These are phyloP conservation scores for Verticillium dahliae DNA, from an alignment of 2,329 filamentous ascomycete species.

Conservation along the genomic window DNA sequence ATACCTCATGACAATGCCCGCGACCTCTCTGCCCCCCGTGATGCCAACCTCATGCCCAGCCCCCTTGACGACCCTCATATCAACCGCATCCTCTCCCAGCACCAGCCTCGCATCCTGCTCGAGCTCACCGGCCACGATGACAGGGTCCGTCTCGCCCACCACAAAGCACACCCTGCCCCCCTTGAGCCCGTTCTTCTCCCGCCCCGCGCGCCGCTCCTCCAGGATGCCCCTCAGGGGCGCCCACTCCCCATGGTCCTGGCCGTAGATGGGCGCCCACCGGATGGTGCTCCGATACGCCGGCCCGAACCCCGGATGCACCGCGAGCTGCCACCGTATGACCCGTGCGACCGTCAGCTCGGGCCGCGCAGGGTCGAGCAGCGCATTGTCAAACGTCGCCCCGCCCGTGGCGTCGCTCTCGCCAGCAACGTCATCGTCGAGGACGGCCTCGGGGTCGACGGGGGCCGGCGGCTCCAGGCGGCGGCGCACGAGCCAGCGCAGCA, in stretches of 20 bases:
- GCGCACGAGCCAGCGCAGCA: conserved; percentile 48
- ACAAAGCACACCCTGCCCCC: conserved; percentile 55
- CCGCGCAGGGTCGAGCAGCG: conserved; percentile 43
- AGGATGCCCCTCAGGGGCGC: conserved; percentile 44
- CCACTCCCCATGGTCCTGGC: conserved; percentile 57
- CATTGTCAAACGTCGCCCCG: conserved; percentile 33
- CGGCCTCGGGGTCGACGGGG: conserved; percentile 20
- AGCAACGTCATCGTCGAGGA: conserved; percentile 27
- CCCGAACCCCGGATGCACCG: conserved; percentile 60
- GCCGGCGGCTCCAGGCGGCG: conserved; percentile 36
- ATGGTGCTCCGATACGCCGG: conserved; percentile 66
- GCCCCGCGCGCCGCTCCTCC: conserved; percentile 26
- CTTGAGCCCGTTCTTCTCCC: conserved; percentile 27
- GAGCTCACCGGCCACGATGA: conserved; percentile 60
- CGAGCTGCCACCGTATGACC: conserved; percentile 65
- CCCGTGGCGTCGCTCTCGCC: conserved; percentile 29
- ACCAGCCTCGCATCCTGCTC: conserved; percentile 51
- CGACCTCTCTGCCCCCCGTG: conserved; percentile 51
- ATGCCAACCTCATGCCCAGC: conserved; percentile 68
- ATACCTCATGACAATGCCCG: conserved; percentile 27
- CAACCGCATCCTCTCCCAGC: conserved; percentile 50
- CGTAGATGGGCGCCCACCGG: conserved; percentile 61
- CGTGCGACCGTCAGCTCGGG: conserved; percentile 50
- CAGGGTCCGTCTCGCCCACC: conserved; percentile 58
- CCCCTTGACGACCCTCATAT: conserved; percentile 44